Evolutionary conservation across 2,329 filamentous ascomycete genomes (phyloP).

Genomic region (Colletotrichum camelliae): DNA sequence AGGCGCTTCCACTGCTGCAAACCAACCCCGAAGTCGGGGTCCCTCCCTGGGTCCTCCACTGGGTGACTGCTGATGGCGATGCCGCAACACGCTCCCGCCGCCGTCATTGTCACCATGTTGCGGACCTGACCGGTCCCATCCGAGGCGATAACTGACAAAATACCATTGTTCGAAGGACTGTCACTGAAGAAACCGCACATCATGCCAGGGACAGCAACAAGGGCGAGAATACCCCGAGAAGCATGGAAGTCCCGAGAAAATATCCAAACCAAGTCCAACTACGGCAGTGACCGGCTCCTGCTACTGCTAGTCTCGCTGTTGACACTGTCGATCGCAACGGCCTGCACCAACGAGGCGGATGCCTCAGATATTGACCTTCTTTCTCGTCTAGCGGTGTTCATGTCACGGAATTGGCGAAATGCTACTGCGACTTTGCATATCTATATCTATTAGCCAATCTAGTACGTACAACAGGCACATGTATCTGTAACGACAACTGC

Average conservation of each 20-base stretch:
- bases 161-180: neutral
- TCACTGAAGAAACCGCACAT: neutral
- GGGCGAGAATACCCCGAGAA: neutral
- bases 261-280: neutral
- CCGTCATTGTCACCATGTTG: neutral
- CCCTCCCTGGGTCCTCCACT: neutral
- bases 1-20: neutral
- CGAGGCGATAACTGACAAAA: slow-evolving; percentile 3
- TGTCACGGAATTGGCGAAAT: neutral
- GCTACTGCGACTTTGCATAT: neutral
- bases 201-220: slow-evolving; percentile 8
- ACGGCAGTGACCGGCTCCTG: neutral
- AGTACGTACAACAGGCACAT: neutral
- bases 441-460: neutral
- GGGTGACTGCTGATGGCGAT: neutral
- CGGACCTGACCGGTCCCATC: neutral
- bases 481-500: neutral
- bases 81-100: neutral
- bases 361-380: neutral
- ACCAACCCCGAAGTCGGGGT: neutral
- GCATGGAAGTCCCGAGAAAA: neutral
- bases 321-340: neutral
- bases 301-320: neutral
- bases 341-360: neutral
- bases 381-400: neutral